These are phyloP conservation scores for Auricularia cornea DNA, from an alignment of 768 basidiomycete genomes.

Conservation along the genomic window DNA sequence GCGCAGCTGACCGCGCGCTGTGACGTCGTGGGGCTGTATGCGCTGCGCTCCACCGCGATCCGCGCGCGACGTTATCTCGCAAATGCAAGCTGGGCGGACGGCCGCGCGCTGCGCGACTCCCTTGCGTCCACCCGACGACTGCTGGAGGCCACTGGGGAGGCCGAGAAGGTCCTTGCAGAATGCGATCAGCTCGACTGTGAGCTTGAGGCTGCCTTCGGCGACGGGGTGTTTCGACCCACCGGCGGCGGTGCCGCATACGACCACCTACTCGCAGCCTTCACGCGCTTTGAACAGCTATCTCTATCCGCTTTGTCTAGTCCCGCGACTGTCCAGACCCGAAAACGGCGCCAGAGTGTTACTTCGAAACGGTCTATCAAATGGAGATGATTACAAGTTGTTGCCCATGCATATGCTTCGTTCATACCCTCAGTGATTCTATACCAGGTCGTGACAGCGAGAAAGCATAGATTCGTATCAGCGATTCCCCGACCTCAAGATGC, in stretches of 20 bases:
- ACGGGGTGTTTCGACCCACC: background rate
- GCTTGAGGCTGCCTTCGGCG: background rate
- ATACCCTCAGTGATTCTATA: no score
- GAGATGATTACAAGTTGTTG: background rate
- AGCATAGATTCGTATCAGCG: no score
- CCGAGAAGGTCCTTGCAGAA: background rate
- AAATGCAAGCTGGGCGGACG: background rate
- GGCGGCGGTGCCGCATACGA: background rate
- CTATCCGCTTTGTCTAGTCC: no score
- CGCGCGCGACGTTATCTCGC: background rate
- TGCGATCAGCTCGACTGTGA: background rate
- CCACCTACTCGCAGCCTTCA: no score
- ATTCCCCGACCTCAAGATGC: no score
- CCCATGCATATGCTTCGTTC: no score
- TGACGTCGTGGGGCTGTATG: background rate
- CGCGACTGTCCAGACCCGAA: background rate
- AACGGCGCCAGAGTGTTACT: background rate
- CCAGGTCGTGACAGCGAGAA: no score
- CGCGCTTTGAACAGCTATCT: no score
- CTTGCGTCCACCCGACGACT: background rate
- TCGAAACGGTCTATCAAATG: background rate
- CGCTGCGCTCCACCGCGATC: background rate
- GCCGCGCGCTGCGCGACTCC: background rate
- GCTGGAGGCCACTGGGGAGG: background rate
- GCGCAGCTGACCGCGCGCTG: background rate